These are phyloP conservation scores for Bryoerythrophyllum caledonicum DNA, from an alignment of 225 moss, liverwort and hornwort species.

Conservation along the genomic window DNA sequence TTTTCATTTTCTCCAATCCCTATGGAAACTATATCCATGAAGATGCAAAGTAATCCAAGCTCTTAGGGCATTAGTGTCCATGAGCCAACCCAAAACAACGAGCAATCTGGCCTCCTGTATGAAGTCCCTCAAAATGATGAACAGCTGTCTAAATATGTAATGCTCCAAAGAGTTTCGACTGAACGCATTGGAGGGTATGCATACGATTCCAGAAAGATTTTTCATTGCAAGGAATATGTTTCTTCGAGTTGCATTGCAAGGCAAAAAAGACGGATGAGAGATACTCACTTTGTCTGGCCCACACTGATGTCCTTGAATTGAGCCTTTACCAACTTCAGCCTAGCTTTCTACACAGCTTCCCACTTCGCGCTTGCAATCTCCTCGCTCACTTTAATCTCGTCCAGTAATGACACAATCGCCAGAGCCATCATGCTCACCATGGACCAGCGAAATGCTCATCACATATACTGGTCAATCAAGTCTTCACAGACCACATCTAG, in stretches of 20 bases:
- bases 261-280: background rate
- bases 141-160: background rate
- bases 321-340: background rate
- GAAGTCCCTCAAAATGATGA: background rate
- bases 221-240: background rate
- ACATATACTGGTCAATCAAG: background rate
- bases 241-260: background rate
- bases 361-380: background rate
- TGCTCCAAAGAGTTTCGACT: background rate
- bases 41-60: background rate
- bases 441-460: conserved; percentile 1
- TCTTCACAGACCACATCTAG: background rate
- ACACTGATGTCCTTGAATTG: background rate
- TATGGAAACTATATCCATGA: background rate
- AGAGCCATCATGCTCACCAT: background rate
- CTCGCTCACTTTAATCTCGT: background rate
- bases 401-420: background rate
- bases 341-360: background rate
- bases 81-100: background rate
- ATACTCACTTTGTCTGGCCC: background rate
- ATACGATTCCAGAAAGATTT: background rate
- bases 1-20: background rate
- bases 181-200: background rate
- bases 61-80: background rate
- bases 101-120: background rate